phyloP scores from a whole-genome alignment of 495 filamentous ascomycete genomes.

The Annulohypoxylon maeteangense region DNA sequence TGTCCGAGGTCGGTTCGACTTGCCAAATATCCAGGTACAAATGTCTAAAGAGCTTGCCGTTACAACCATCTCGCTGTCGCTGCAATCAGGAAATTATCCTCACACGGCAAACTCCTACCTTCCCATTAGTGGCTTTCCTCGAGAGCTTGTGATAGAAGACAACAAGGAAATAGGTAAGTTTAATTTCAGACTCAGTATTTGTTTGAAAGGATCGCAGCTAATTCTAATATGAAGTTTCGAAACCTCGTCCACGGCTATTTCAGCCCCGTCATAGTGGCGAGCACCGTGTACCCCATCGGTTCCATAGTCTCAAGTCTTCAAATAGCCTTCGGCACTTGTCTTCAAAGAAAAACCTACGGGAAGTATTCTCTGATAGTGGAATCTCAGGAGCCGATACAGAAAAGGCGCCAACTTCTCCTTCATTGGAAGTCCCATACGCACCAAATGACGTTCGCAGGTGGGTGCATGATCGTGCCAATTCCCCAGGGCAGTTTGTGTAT shows the following conservation, averaged over 20 bases:
- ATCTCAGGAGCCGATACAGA: not conserved
- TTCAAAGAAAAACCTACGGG: not conserved
- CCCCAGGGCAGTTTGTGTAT: not conserved
- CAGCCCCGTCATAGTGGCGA: not conserved
- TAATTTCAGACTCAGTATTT: not conserved
- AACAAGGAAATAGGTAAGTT: not conserved
- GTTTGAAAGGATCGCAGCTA: not conserved
- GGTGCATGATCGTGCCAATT: not conserved
- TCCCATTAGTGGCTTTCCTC: not conserved
- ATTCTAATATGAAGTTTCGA: not conserved
- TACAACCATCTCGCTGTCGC: not conserved
- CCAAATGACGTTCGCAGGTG: not conserved
- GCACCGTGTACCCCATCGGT: not conserved
- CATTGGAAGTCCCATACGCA: not conserved
- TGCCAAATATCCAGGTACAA: not conserved
- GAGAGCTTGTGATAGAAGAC: not conserved
- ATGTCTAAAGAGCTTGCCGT: not conserved
- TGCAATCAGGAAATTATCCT: not conserved
- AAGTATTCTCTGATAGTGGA: not conserved
- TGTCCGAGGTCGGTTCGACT: not conserved
- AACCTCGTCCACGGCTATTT: not conserved
- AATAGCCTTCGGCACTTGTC: not conserved
- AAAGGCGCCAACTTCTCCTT: not conserved
- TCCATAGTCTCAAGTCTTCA: not conserved
- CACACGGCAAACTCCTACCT: not conserved